A percentile compares a stretch with the other conserved stretches of the same genome.
Evolutionary conservation across 2,329 filamentous ascomycete genomes (phyloP).

Genomic region (Fusarium keratoplasticum): DNA sequence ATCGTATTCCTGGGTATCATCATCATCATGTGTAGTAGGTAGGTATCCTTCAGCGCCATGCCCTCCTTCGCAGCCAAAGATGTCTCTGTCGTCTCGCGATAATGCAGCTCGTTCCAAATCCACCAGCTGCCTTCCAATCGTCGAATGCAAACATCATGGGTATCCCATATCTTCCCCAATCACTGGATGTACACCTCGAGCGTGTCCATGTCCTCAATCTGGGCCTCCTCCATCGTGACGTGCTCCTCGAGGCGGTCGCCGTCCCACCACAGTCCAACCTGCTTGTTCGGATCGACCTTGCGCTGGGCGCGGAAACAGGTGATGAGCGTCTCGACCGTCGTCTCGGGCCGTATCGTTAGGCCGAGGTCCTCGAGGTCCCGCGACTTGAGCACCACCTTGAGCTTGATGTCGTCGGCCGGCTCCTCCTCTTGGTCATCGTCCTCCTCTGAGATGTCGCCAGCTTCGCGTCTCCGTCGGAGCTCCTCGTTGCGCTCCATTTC

Average conservation of each 20-base stretch:
- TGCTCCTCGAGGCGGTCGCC: conserved; percentile 76
- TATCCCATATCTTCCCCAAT: background rate
- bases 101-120: conserved; percentile 1
- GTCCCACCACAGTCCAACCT: conserved; percentile 77
- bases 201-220: conserved; percentile 79
- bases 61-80: background rate
- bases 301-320: conserved; percentile 69
- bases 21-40: background rate
- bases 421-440: conserved; percentile 43
- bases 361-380: conserved; percentile 62
- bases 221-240: conserved; percentile 71
- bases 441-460: conserved; percentile 54
- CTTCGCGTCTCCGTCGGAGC: conserved; percentile 56
- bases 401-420: conserved; percentile 47
- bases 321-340: conserved; percentile 71
- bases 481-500: conserved; percentile 62
- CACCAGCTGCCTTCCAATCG: background rate
- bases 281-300: conserved; percentile 61
- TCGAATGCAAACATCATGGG: background rate
- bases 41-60: conserved; percentile 32
- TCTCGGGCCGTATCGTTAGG: conserved; percentile 64
- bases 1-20: conserved; percentile 45
- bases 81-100: background rate
- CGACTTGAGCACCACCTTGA: conserved; percentile 67
- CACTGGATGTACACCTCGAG: conserved; percentile 78